Evolutionary conservation across 805 yeast genomes (phyloP).

Genomic region (Myxozyma vanderwaltii): DNA sequence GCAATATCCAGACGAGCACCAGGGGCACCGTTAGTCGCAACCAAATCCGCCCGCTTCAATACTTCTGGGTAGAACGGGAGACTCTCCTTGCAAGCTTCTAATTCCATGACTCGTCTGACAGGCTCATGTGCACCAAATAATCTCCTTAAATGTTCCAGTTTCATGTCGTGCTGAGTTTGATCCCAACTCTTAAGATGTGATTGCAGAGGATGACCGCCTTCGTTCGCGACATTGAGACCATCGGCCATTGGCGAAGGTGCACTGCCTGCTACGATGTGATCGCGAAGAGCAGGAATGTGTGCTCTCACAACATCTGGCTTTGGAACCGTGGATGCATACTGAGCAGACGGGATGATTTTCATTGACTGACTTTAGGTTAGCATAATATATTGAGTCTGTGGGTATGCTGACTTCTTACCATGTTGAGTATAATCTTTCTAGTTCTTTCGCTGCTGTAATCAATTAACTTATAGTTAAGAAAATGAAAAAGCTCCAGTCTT

Average conservation of each 20-base stretch:
- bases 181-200: constrained; percentile 79
- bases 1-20: constrained; percentile 66
- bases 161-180: constrained; percentile 64
- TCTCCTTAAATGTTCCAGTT: constrained; percentile 76
- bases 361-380: constrained; percentile 18
- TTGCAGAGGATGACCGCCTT: constrained; percentile 82
- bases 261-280: constrained; percentile 17
- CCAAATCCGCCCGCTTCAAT: constrained; percentile 37
- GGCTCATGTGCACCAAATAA: constrained; percentile 94
- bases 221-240: constrained; percentile 55
- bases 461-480: no score
- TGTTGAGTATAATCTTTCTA: no score
- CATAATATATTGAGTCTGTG: neutral
- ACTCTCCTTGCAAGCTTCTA: constrained; percentile 50
- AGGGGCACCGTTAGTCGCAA: constrained; percentile 38
- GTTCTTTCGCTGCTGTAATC: no score
- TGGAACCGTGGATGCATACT: constrained; percentile 22
- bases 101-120: constrained; percentile 86
- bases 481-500: no score
- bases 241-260: constrained; percentile 28
- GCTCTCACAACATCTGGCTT: constrained; percentile 16
- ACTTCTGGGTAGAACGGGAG: constrained; percentile 30
- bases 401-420: neutral
- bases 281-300: constrained; percentile 18
- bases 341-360: constrained; percentile 13